phyloP scores from a whole-genome alignment of 345 rosid genomes.

The Physaria fendleri region DNA sequence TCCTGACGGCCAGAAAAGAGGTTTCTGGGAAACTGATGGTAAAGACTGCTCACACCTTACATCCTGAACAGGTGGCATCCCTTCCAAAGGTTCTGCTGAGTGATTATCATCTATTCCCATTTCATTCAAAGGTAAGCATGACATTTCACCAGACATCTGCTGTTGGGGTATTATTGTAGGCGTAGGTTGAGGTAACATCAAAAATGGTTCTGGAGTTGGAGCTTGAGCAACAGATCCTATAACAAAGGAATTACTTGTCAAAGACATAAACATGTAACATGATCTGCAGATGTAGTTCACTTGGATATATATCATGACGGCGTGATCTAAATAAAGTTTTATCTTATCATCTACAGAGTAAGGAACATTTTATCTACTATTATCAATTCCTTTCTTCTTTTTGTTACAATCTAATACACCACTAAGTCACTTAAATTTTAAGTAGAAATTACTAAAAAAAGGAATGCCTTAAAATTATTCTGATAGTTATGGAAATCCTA shows the following conservation, averaged over 20 bases:
- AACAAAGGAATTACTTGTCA: background rate
- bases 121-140: conserved; percentile 7
- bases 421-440: conserved; percentile 10
- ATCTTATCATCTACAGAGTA: background rate
- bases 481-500: conserved; percentile 5
- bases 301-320: background rate
- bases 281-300: background rate
- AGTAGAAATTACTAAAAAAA: background rate
- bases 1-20: conserved; percentile 34
- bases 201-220: conserved; percentile 22
- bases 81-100: conserved; percentile 20
- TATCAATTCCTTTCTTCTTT: conserved; percentile 6
- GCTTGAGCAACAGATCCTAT: conserved; percentile 27
- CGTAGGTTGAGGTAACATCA: conserved; percentile 23
- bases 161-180: conserved; percentile 16
- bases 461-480: background rate
- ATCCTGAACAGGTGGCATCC: conserved; percentile 20
- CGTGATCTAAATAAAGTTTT: background rate
- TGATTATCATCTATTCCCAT: conserved; percentile 12
- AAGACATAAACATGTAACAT: background rate
- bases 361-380: background rate
- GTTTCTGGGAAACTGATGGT: conserved; percentile 25
- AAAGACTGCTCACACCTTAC: conserved; percentile 23
- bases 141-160: conserved; percentile 15
- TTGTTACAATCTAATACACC: conserved; percentile 4